Conservation (phyloP, 2,329 filamentous ascomycete genomes). For the Paecilomyces niveus region DNA sequence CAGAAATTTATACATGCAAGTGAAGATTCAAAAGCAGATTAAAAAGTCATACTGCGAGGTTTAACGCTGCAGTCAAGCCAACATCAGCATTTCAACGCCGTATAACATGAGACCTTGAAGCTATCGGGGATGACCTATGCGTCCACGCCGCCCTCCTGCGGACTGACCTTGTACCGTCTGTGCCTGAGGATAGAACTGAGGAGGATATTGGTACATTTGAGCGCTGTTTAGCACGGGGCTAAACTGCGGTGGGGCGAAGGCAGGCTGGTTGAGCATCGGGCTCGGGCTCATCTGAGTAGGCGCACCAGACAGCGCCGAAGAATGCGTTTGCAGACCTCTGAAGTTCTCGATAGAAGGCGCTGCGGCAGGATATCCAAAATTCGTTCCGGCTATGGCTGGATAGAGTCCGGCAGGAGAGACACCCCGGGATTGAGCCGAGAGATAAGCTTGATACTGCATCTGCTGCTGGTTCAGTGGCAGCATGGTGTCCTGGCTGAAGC, state of each 20-base stretch:
- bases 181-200: constrained; percentile 42
- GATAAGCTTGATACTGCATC: constrained; percentile 52
- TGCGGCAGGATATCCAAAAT: constrained; percentile 36
- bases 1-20: constrained; percentile 31
- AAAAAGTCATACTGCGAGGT: constrained; percentile 17
- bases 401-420: constrained; percentile 40
- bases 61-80: constrained; percentile 21
- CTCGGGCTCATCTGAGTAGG: constrained; percentile 29
- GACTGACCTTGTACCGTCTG: constrained; percentile 38
- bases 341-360: constrained; percentile 35
- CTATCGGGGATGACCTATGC: constrained; percentile 36
- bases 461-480: constrained; percentile 42
- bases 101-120: neutral
- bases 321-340: constrained; percentile 33
- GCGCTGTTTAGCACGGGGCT: constrained; percentile 36
- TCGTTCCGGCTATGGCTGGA: constrained; percentile 36
- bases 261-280: constrained; percentile 43
- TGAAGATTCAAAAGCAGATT: constrained; percentile 21
- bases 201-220: constrained; percentile 48
- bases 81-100: constrained; percentile 10
- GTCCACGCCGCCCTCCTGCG: constrained; percentile 46
- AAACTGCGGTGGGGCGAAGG: constrained; percentile 39
- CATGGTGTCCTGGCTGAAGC: constrained; percentile 32
- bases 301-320: constrained; percentile 27
- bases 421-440: constrained; percentile 40